Evolutionary conservation across 2,329 filamentous ascomycete genomes (phyloP).

Genomic region (Teratosphaeria gauchensis): DNA sequence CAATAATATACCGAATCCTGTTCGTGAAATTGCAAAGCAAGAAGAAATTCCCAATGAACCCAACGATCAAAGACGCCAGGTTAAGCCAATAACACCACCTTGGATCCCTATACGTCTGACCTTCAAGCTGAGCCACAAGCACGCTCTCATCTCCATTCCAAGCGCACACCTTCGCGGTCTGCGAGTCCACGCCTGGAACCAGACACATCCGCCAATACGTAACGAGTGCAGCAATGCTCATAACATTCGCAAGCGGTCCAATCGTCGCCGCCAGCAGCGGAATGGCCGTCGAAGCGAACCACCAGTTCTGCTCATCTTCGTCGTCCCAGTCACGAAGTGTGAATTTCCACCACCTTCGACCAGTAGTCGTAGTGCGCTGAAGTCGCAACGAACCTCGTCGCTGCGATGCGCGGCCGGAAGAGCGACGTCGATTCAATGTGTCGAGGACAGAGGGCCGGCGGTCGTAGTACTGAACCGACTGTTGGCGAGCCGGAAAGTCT

Average conservation of each 20-base stretch:
- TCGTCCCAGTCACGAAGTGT: slow-evolving; percentile 22
- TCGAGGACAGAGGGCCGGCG: not conserved
- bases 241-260: slow-evolving; percentile 79
- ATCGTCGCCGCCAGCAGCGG: slow-evolving; percentile 64
- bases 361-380: slow-evolving; percentile 3
- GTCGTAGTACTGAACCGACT: not conserved
- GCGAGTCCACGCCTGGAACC: slow-evolving; percentile 29
- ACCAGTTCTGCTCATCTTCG: slow-evolving; percentile 26
- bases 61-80: slow-evolving; percentile 64
- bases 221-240: slow-evolving; percentile 79
- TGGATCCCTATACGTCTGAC: slow-evolving; percentile 56
- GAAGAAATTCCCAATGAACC: slow-evolving; percentile 69
- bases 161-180: slow-evolving; percentile 26
- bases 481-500: not conserved
- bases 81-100: slow-evolving; percentile 67
- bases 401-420: slow-evolving; percentile 5
- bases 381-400: slow-evolving; percentile 9
- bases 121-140: slow-evolving; percentile 41
- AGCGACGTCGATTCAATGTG: slow-evolving; percentile 5
- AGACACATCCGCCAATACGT: slow-evolving; percentile 62
- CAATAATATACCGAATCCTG: slow-evolving; percentile 67
- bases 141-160: slow-evolving; percentile 13
- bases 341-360: slow-evolving; percentile 15
- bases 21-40: slow-evolving; percentile 81
- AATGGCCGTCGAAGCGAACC: slow-evolving; percentile 28